Evolutionary conservation across 1,139 yeast species (phyloP).

Genomic region (Martiniozyma asiatica): DNA sequence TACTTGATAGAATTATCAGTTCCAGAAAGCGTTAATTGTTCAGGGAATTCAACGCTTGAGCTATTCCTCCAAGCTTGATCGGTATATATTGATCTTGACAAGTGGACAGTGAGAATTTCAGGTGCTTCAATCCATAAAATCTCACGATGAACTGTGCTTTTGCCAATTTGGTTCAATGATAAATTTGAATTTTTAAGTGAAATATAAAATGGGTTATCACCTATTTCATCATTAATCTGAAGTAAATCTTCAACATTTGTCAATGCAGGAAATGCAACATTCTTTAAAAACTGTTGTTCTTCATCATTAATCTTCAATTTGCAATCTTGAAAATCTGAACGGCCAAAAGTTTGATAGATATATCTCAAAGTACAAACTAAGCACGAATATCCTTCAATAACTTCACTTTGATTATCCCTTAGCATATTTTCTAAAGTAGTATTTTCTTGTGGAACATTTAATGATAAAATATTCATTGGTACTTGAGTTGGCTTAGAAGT

Average conservation of each 20-base stretch:
- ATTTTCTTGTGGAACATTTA: constrained; percentile 60
- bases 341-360: constrained; percentile 1
- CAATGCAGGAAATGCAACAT: constrained; percentile 3
- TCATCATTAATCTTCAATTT: constrained; percentile 7
- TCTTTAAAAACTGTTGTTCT: constrained; percentile 13
- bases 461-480: constrained; percentile 61
- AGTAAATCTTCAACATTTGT: constrained; percentile 20
- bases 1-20: constrained; percentile 33
- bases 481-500: constrained; percentile 49
- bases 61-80: constrained; percentile 69
- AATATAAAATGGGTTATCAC: constrained; percentile 25
- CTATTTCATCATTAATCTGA: constrained; percentile 52
- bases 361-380: constrained; percentile 39
- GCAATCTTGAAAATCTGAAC: neutral
- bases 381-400: constrained; percentile 75
- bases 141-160: constrained; percentile 56
- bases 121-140: constrained; percentile 59
- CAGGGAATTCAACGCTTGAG: constrained; percentile 60
- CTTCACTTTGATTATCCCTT: constrained; percentile 49
- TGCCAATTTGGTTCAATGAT: constrained; percentile 21
- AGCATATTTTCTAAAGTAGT: constrained; percentile 40
- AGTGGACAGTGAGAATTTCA: constrained; percentile 56
- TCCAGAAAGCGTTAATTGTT: constrained; percentile 38
- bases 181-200: constrained; percentile 33
- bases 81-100: constrained; percentile 69